Evolutionary conservation across 495 filamentous ascomycete genomes (phyloP), one percentile per base, ranked within the genome.

Genomic region (Tetracladium marchalianum): DNA sequence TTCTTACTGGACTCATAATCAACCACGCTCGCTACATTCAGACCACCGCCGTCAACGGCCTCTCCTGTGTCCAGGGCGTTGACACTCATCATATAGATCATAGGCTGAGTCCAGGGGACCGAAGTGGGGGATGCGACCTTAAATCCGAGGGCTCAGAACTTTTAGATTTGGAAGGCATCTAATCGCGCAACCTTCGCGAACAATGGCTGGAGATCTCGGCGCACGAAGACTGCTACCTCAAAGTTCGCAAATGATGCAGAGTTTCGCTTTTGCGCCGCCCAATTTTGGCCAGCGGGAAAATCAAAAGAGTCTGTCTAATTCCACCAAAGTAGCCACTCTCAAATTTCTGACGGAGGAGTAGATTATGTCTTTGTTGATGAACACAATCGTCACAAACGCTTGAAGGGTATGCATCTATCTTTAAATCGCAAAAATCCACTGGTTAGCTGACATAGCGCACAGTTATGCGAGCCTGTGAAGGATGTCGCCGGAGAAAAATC

Each of bases 281-380:
- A 76, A 60, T 63, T 55, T 65, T 54, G 63, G 70, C 56, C 73
- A 75, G 22, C 64, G 78, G 38, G 81, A 80, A 60, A 80, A 77
- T 38, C 79, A 82, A 58, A 82, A 81, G 55, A 83, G 79, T 83
- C 62, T 62, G 78, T 36, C 15, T 41, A 1, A 34, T 32, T 35
- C 11, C 27, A 19, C 22, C 31, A n/a, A 38, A 11, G 1, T 34
- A 36, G 16, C 10, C 35, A 4, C 15, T 43, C 11, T 27, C 18
- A 12, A 35, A 32, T 1, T 6, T 35, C 5, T 40, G 10, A 35
- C 13, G 9, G 15, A 15, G 11, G 12, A 50, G 19, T 52, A 96
- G 90, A 95, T 59, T 98, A 95, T 84, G 92, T 99, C 39, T 99
- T 99, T 57, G 92, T 99, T 42, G 93, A 99, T 63, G 92, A 99